A percentile compares a stretch with the other conserved stretches of the same genome.
These are phyloP conservation scores for Mycena sp. DNA, from an alignment of 1,284 basidiomycete genomes.

Conservation along the genomic window DNA sequence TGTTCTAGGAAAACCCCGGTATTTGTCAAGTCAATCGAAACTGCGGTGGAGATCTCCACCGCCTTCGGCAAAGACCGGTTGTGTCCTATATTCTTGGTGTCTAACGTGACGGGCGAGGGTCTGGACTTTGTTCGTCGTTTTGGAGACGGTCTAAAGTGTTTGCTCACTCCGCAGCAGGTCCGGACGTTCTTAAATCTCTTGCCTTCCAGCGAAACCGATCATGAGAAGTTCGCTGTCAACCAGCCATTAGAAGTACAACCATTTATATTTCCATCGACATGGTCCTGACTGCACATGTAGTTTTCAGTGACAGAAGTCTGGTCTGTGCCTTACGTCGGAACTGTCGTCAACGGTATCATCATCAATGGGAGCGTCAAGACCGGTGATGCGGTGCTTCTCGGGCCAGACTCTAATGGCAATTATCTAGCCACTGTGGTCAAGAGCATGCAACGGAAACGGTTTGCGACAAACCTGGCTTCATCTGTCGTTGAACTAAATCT, in stretches of 20 bases:
- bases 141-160: not conserved
- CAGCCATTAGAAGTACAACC: constrained; percentile 84
- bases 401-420: constrained; percentile 94
- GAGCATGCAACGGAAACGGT: constrained; percentile 95
- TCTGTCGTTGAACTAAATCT: not conserved
- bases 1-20: constrained; percentile 76
- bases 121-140: constrained; percentile 71
- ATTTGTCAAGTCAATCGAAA: constrained; percentile 79
- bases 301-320: constrained; percentile 87
- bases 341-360: constrained; percentile 93
- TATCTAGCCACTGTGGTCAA: constrained; percentile 87
- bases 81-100: constrained; percentile 94
- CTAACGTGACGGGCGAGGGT: constrained; percentile 95
- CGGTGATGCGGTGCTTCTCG: constrained; percentile 87
- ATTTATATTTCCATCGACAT: not conserved
- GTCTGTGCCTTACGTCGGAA: constrained; percentile 95
- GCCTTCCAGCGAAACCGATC: constrained; percentile 84
- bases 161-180: constrained; percentile 52
- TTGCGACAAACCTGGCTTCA: constrained; percentile 25
- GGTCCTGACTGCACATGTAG: constrained; percentile 45
- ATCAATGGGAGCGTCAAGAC: constrained; percentile 81
- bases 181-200: constrained; percentile 89
- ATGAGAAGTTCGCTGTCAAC: constrained; percentile 83
- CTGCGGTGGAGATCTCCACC: constrained; percentile 81
- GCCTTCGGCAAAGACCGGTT: constrained; percentile 82